Base-by-base conservation (phyloP, 495 filamentous ascomycete species). In the Hyaloscypha variabilis region DNA sequence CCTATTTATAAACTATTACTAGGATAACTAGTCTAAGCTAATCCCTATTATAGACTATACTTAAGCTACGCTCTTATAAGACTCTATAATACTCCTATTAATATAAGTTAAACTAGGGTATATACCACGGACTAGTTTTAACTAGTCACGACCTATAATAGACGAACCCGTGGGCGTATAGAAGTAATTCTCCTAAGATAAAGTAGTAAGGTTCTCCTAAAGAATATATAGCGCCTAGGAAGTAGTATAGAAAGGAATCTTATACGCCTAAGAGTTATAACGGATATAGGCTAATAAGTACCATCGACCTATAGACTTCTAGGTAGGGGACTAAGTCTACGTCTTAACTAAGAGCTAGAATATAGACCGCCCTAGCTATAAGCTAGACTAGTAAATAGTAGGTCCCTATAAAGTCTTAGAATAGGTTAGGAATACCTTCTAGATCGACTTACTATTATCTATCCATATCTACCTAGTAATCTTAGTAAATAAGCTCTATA, bases 11-110 rank as follows among this genome's bases (percentile, higher is more conserved):
- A 71, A 70, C 36, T 75, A 74, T 60, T 55, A 65, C 1, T 69
- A 79, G 30, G 55, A 76, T 51, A 52, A 79, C 63, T 79, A 60
- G 75, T 46, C 50, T 0, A 52, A 63, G 42, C 69, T 62, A 56
- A 51, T 76, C 21, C 70, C 62, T 13, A 58, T 73, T 19, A 63
- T 63, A 34, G 61, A 63, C 61, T 63, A 26, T 56, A 34, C 52
- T 5, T 17, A 55, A 26, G 5, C 52, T 36, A 62, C 26, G 4
- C 24, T 62, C 4, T 25, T 21, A 3, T 25, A 62, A 2, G 29
- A 53, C 8, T 13, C 23, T 19, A 34, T 62, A 13, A 24, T 13
- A 6, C 3, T 62, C 11, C 42, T 42, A 13, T 25, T 28, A 10
- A 49, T 51, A 19, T 14, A 51, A 28, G 2, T 53, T 24, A 8